A percentile compares a stretch with the other conserved stretches of the same genome.
Evolutionary conservation across 495 filamentous ascomycete species (phyloP).

Genomic region (Neurospora sp.): DNA sequence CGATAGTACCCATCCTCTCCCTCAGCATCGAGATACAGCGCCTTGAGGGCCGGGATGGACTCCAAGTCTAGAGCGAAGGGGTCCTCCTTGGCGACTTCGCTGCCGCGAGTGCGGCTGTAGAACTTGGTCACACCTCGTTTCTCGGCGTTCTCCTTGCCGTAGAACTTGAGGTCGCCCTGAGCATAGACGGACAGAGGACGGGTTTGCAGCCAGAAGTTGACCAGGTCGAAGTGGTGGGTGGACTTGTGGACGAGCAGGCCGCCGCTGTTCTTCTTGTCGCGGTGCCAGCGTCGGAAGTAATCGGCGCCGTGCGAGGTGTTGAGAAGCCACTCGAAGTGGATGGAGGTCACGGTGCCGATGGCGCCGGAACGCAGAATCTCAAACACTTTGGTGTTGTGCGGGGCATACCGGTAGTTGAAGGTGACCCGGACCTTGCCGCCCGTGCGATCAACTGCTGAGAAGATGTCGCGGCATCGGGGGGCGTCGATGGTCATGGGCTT

Average conservation of each 20-base stretch:
- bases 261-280: constrained; percentile 46
- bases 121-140: constrained; percentile 26
- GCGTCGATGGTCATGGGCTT: constrained; percentile 51
- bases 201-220: constrained; percentile 41
- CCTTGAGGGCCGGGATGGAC: constrained; percentile 38
- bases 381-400: constrained; percentile 40
- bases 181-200: constrained; percentile 35
- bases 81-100: constrained; percentile 22
- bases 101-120: constrained; percentile 28
- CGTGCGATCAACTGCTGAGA: constrained; percentile 30
- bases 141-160: constrained; percentile 38
- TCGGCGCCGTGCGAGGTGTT: constrained; percentile 50
- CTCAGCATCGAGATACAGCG: constrained; percentile 47
- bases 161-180: constrained; percentile 37
- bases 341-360: constrained; percentile 42
- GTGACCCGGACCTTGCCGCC: constrained; percentile 31
- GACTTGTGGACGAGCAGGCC: constrained; percentile 43
- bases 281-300: constrained; percentile 53
- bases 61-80: constrained; percentile 45
- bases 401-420: constrained; percentile 44
- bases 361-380: constrained; percentile 38
- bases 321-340: constrained; percentile 52
- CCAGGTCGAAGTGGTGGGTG: constrained; percentile 41
- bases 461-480: constrained; percentile 38
- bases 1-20: constrained; percentile 48